Base-by-base conservation (phyloP, 1,284 basidiomycete species). In the Anthracocystis walkeri region DNA sequence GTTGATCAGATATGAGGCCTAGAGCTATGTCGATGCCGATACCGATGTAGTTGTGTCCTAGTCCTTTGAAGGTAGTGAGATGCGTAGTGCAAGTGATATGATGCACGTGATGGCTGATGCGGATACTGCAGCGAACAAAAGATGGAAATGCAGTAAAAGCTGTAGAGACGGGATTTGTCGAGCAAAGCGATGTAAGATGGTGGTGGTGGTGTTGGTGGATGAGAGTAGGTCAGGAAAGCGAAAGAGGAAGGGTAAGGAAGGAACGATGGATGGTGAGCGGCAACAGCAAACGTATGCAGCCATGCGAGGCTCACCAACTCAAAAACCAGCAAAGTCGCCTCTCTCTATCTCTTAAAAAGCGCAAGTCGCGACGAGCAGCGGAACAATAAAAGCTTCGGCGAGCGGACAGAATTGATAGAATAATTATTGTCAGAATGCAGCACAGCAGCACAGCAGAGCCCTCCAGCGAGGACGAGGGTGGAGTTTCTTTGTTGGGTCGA, bases 311-410 rank as follows among this genome's bases (percentile, higher is more conserved):
- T 38, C 1, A 38, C 12, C 35, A 38, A 38, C 35, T 38, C 35
- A 2, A 38, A 48, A 48, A n/a, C 25, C 14, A 29, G 29, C n/a
- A 6, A 7, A 40, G 31, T 20, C 33, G 35, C 35, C 10, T 12
- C 35, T 29, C 29, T 29, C 29, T 29, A 16, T 12, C 35, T 16
- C 12, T 14, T 4, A 40, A 40, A 48, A 52, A 16, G 2, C 33
- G 18, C 20, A 51, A 21, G 49, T 51, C 49, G 49, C 49, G 49
- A 51, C 49, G 31, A 51, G 49, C 49, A 23, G 20, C 27, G 16
- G 8, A 27, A 25, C 25, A 33, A 33, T 2, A 33, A 2, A 33
- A 33, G 27, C 25, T 29, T 27, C 25, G 27, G 27, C 27, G 23
- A 29, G 46, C 23, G 14, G 35, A 16, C 35, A 2, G 16, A 38